Percentiles rank a stretch among this genome's conserved stretches.
phyloP scores from a whole-genome alignment of 2,329 filamentous ascomycete species.

The Aspergillus uvarum region DNA sequence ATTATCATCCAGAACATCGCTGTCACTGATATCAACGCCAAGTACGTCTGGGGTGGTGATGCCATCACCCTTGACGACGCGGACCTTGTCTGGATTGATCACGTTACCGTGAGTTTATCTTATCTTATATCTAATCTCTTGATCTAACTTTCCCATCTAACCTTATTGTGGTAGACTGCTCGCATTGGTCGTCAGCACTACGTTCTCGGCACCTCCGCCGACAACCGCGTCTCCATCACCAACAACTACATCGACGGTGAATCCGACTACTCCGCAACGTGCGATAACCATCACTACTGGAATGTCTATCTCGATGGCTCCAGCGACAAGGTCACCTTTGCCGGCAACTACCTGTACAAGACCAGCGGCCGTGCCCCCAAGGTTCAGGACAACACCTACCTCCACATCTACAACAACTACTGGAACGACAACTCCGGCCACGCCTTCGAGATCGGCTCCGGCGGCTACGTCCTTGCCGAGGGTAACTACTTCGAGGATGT shows the following conservation, averaged over 20 bases:
- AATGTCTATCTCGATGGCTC: constrained; percentile 58
- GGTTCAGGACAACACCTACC: constrained; percentile 55
- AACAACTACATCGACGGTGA: constrained; percentile 60
- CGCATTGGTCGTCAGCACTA: constrained; percentile 61
- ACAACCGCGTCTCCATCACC: constrained; percentile 58
- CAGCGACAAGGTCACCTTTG: constrained; percentile 58
- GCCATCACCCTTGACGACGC: constrained; percentile 53
- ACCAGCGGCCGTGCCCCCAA: constrained; percentile 59
- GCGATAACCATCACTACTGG: constrained; percentile 62
- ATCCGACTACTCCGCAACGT: constrained; percentile 56
- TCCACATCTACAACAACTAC: constrained; percentile 63
- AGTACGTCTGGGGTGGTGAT: constrained; percentile 61
- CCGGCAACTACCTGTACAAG: constrained; percentile 62
- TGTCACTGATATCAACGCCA: constrained; percentile 56
- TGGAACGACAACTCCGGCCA: constrained; percentile 57
- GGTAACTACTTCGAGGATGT: constrained; percentile 61
- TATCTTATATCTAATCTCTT: background rate
- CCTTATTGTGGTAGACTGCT: constrained; percentile 43
- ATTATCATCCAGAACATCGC: constrained; percentile 62
- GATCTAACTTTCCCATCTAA: background rate
- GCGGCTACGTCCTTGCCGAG: constrained; percentile 53
- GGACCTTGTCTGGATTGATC: constrained; percentile 50
- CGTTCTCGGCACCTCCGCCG: constrained; percentile 55
- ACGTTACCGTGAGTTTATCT: constrained; percentile 40
- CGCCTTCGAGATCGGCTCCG: constrained; percentile 54